Evolutionary conservation across 192 early-diverging fungal genomes (phyloP).

Genomic region (Entomortierella lignicola): DNA sequence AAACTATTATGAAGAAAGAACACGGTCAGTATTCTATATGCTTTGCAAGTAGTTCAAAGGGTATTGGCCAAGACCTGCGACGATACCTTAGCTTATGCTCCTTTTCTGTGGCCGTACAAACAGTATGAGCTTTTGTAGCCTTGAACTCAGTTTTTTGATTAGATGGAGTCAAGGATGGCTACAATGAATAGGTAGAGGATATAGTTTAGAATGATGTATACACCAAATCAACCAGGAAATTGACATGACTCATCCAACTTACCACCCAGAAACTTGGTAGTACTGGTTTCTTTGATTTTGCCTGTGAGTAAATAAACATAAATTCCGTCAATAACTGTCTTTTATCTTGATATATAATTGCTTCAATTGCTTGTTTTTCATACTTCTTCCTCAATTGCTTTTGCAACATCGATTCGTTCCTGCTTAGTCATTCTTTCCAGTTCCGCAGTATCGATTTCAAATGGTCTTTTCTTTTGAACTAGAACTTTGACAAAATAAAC

Average conservation of each 20-base stretch:
- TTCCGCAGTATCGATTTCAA: slow-evolving; percentile 38
- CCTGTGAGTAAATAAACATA: not conserved
- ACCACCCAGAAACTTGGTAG: slow-evolving; percentile 80
- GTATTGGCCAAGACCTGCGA: too few relatives aligned
- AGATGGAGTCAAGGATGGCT: slow-evolving; percentile 79
- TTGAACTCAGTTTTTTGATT: slow-evolving; percentile 66
- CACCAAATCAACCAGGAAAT: too few relatives aligned
- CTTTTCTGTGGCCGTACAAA: slow-evolving; percentile 73
- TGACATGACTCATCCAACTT: not conserved
- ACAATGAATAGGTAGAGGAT: not conserved
- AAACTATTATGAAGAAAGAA: too few relatives aligned
- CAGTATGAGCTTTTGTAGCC: slow-evolving; percentile 64
- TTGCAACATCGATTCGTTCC: slow-evolving; percentile 32
- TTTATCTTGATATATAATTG: not conserved
- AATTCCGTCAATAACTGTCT: not conserved
- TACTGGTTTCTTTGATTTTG: slow-evolving; percentile 41
- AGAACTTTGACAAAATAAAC: too few relatives aligned
- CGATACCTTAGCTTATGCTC: slow-evolving; percentile 75
- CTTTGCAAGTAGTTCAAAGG: not conserved
- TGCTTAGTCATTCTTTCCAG: slow-evolving; percentile 46
- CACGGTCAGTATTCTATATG: not conserved
- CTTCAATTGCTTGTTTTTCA: not conserved
- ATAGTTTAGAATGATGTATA: too few relatives aligned
- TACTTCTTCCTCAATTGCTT: slow-evolving; percentile 52
- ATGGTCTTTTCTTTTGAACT: slow-evolving; percentile 17